Percentiles rank a stretch among this genome's conserved stretches.
Conservation (phyloP, 208 protist species). For the Strigomonas galati region DNA sequence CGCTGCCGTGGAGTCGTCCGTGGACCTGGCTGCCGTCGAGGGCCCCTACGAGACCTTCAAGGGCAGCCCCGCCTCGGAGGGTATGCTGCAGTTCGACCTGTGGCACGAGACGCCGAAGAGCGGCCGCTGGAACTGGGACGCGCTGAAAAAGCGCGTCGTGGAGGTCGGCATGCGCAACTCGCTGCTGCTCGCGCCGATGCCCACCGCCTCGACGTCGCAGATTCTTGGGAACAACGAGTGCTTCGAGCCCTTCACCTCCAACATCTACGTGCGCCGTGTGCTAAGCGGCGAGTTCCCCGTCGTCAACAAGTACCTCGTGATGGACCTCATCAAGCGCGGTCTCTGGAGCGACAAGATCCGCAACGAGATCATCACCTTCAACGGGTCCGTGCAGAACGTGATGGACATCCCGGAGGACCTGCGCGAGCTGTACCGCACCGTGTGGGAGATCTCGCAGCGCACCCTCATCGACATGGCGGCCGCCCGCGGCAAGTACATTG, state of each 20-base stretch:
- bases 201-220: conserved; percentile 99
- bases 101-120: conserved; percentile 88
- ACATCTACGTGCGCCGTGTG: conserved; percentile 98
- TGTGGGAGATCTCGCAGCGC: conserved; percentile 99
- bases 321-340: conserved; percentile 92
- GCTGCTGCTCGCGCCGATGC: conserved; percentile 99
- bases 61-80: conserved; percentile 94
- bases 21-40: conserved; percentile 91
- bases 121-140: conserved; percentile 96
- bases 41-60: conserved; percentile 95
- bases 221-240: conserved; percentile 99
- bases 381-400: conserved; percentile 96
- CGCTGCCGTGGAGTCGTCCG: conserved; percentile 86
- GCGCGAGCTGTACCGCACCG: conserved; percentile 97
- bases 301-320: conserved; percentile 98
- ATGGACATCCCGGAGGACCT: conserved; percentile 94
- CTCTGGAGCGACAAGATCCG: conserved; percentile 95
- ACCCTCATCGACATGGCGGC: conserved; percentile 99
- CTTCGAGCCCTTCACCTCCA: conserved; percentile 99
- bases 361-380: conserved; percentile 95
- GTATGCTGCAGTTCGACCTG: conserved; percentile 99
- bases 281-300: conserved; percentile 99
- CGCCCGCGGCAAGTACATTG: conserved; percentile 98
- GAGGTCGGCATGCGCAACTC: conserved; percentile 96
- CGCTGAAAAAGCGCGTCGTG: conserved; percentile 87